Conservation (phyloP, 345 rosid genomes). For the Eucalyptus leucophloia region DNA sequence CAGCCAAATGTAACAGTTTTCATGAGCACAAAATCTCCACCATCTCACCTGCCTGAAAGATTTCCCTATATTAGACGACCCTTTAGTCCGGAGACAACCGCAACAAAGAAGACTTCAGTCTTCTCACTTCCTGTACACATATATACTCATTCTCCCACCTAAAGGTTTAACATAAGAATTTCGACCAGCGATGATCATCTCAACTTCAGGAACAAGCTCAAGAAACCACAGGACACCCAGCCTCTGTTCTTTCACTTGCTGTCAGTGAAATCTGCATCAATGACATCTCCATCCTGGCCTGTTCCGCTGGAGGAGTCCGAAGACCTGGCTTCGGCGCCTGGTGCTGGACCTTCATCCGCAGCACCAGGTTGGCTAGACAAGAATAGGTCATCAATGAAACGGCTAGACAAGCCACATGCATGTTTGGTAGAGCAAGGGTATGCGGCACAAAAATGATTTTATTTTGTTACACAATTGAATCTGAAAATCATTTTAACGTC, state of each 20-base stretch:
- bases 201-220: not conserved
- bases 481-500: too few relatives aligned
- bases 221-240: not conserved
- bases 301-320: constrained; percentile 38
- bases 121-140: not conserved
- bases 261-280: constrained; percentile 86
- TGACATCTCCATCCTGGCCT: constrained; percentile 75
- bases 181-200: not conserved
- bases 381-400: too few relatives aligned
- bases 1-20: too few relatives aligned
- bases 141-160: not conserved
- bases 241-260: constrained; percentile 28
- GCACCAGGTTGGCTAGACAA: constrained; percentile 83
- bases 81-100: not conserved
- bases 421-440: too few relatives aligned
- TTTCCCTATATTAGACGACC: not conserved
- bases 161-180: not conserved
- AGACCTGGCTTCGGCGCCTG: constrained; percentile 20
- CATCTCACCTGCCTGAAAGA: not conserved
- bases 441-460: not conserved
- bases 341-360: constrained; percentile 27
- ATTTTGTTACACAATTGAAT: too few relatives aligned
- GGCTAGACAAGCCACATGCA: too few relatives aligned
- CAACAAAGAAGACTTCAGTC: not conserved
- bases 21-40: not conserved